A percentile compares a stretch with the other conserved stretches of the same genome.
phyloP scores from a whole-genome alignment of 495 filamentous ascomycete genomes.

The Neurospora tetrasperma region DNA sequence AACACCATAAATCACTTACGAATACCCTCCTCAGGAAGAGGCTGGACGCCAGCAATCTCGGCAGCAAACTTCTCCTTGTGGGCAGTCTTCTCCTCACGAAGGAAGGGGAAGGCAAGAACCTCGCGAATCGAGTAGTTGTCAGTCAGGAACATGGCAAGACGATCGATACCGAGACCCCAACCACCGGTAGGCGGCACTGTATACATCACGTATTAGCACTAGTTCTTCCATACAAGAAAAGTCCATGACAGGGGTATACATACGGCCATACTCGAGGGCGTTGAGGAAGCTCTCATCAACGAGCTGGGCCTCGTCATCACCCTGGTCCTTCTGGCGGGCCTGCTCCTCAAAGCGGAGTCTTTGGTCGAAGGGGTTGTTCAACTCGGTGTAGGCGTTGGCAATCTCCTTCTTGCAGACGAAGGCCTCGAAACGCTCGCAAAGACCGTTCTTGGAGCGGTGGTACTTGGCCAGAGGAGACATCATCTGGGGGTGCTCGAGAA shows the following conservation, averaged over 20 bases:
- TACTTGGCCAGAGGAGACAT: constrained; percentile 98
- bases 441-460: constrained; percentile 67
- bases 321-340: constrained; percentile 87
- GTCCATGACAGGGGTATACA: neutral
- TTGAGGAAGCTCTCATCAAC: constrained; percentile 91
- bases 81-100: constrained; percentile 33
- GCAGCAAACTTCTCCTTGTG: constrained; percentile 47
- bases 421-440: constrained; percentile 94
- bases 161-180: constrained; percentile 96
- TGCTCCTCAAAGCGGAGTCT: constrained; percentile 93
- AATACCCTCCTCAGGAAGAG: constrained; percentile 57
- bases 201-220: neutral
- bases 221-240: neutral
- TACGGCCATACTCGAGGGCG: constrained; percentile 51
- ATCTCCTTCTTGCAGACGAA: constrained; percentile 98
- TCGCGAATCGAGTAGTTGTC: constrained; percentile 93
- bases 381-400: constrained; percentile 91
- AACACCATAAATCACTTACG: constrained; percentile 35
- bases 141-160: constrained; percentile 94
- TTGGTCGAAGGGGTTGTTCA: constrained; percentile 96
- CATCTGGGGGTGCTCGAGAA: constrained; percentile 79
- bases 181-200: constrained; percentile 85
- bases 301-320: constrained; percentile 92
- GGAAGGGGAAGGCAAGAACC: constrained; percentile 78
- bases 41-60: constrained; percentile 54